Conservation (phyloP, 176 grass and related monocot genomes). For the Calamus simplicifolius region DNA sequence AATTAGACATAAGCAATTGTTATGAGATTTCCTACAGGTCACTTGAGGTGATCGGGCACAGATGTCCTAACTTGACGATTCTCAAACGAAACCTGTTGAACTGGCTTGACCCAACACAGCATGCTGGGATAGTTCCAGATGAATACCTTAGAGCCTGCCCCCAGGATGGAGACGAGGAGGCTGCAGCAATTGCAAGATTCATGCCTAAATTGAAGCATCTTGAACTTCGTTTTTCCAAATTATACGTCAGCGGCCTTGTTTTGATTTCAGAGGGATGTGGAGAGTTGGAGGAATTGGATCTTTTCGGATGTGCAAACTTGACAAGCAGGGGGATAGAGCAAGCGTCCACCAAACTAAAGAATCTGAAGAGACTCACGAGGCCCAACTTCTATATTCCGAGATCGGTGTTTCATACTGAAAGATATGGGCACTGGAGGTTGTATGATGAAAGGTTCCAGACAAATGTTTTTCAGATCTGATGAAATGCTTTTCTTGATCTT, state of each 20-base stretch:
- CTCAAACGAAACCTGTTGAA: slow-evolving; percentile 75
- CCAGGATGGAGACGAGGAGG: slow-evolving; percentile 76
- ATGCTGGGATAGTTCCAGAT: slow-evolving; percentile 56
- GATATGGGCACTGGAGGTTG: slow-evolving; percentile 76
- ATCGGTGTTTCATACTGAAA: slow-evolving; percentile 63
- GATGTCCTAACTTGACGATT: slow-evolving; percentile 51
- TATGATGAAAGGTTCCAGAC: slow-evolving; percentile 95
- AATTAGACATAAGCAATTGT: slow-evolving; percentile 91
- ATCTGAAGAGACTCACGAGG: slow-evolving; percentile 43
- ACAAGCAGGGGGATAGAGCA: slow-evolving; percentile 67
- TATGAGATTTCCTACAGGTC: slow-evolving; percentile 70
- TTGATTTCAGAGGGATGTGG: slow-evolving; percentile 53
- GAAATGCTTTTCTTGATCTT: no score
- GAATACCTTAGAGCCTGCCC: slow-evolving; percentile 72
- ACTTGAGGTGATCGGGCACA: slow-evolving; percentile 67
- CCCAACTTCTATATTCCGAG: slow-evolving; percentile 85
- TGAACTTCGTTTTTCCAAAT: slow-evolving; percentile 75
- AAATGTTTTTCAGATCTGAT: slow-evolving; percentile 82
- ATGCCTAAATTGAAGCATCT: slow-evolving; percentile 84
- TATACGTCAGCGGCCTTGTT: slow-evolving; percentile 39
- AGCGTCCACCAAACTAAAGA: slow-evolving; percentile 47
- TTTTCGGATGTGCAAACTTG: slow-evolving; percentile 70
- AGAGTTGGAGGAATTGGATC: slow-evolving; percentile 60
- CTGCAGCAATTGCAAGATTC: slow-evolving; percentile 55
- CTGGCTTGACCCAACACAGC: slow-evolving; percentile 79